Conservation (phyloP, 139 green algal species). For the Mychonastes homosphaera region DNA sequence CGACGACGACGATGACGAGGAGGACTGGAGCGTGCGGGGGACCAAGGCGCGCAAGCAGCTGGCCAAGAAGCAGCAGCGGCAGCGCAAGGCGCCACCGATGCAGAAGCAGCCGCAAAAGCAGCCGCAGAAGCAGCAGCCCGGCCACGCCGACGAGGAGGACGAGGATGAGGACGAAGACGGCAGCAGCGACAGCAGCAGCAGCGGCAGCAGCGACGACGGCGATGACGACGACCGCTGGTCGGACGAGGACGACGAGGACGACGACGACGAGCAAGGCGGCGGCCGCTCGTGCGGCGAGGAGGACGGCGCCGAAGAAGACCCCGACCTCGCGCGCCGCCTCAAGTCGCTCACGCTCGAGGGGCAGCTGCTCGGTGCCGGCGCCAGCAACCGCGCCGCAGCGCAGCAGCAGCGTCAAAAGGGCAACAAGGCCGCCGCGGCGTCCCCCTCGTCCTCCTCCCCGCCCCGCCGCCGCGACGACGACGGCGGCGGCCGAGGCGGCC, state of each 20-base stretch:
- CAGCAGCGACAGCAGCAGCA: not conserved
- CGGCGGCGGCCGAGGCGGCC: not conserved
- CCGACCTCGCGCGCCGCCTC: too few species aligned
- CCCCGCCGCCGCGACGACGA: not conserved
- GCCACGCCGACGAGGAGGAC: slow-evolving; percentile 10
- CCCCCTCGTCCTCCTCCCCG: not conserved
- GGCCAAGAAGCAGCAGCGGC: slow-evolving; percentile 1
- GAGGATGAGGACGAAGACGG: not conserved
- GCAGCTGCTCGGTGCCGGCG: not conserved
- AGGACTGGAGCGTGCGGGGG: not conserved
- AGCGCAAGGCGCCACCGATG: not conserved
- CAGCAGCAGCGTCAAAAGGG: not conserved
- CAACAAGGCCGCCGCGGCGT: not conserved
- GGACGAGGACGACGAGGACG: slow-evolving; percentile 3
- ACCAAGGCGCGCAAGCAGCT: slow-evolving; percentile 2
- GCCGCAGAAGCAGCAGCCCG: not conserved
- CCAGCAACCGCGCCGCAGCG: not conserved
- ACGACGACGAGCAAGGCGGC: not conserved
- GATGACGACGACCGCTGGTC: too few species aligned
- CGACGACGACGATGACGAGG: not conserved
- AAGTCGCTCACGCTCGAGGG: slow-evolving; percentile 6
- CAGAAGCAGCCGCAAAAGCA: slow-evolving; percentile 1
- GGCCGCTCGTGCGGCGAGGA: not conserved
- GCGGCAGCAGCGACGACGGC: slow-evolving; percentile 1
- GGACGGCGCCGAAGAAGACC: not conserved